Percentiles rank a stretch among this genome's conserved stretches.
Conservation (phyloP, 148 eudicot genomes). For the Persicaria maculosa region DNA sequence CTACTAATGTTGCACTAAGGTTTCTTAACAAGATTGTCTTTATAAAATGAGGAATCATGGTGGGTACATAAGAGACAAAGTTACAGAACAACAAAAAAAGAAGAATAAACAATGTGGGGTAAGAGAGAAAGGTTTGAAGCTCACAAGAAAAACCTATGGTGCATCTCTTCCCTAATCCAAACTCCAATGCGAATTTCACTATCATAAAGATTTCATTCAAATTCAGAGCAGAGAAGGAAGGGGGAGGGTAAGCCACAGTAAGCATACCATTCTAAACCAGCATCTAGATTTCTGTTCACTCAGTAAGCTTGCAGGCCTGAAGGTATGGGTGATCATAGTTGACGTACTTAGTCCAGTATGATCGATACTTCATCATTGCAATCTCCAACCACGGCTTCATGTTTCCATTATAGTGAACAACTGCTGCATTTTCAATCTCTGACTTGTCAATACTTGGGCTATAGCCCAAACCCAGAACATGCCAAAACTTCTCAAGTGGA, state of each 20-base stretch:
- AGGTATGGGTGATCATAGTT: conserved; percentile 68
- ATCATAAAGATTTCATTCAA: not conserved
- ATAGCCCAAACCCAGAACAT: conserved; percentile 86
- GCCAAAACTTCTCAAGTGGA: conserved; percentile 75
- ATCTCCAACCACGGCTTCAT: conserved; percentile 94
- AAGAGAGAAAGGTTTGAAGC: conserved; percentile 21
- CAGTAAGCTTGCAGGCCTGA: conserved; percentile 55
- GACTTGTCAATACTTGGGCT: conserved; percentile 52
- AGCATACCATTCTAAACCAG: not conserved
- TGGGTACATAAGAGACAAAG: conserved; percentile 5
- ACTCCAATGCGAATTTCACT: not conserved
- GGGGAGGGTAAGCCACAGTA: not conserved
- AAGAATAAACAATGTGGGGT: conserved; percentile 38
- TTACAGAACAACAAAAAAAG: not conserved
- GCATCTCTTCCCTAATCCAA: conserved; percentile 11
- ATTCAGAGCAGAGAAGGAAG: not conserved
- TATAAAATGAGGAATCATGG: conserved; percentile 1
- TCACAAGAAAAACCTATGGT: conserved; percentile 19
- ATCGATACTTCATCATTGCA: conserved; percentile 64
- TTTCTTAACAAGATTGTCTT: not conserved
- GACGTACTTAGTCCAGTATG: conserved; percentile 74
- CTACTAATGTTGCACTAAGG: not conserved
- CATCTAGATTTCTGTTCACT: conserved; percentile 19
- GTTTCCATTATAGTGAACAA: conserved; percentile 81
- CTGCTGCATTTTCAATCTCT: conserved; percentile 83